Percentiles rank a stretch among this genome's conserved stretches.
phyloP scores from a whole-genome alignment of 331 rosid species.

The Cydonia oblonga region DNA sequence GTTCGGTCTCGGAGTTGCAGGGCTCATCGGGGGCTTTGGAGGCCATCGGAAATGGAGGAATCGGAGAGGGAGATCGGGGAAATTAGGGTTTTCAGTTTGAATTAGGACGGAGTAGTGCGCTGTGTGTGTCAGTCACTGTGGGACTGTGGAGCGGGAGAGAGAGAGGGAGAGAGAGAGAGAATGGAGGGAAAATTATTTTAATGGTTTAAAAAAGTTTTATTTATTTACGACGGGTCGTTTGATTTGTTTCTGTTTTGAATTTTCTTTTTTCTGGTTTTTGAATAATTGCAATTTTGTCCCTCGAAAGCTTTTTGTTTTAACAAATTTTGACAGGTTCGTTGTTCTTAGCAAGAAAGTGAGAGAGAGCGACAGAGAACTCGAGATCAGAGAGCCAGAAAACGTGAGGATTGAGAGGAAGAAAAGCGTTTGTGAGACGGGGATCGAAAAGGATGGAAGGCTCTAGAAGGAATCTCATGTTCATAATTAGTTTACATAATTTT shows the following conservation, averaged over 20 bases:
- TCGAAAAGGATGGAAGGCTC: too few species aligned
- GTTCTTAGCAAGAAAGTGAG: too few species aligned
- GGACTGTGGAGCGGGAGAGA: neutral
- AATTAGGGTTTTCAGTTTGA: slow-evolving; percentile 9
- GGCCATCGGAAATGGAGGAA: slow-evolving; percentile 27
- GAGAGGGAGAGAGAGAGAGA: neutral
- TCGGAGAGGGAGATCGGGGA: neutral
- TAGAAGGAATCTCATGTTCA: too few species aligned
- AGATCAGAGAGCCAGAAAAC: too few species aligned
- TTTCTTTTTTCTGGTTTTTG: neutral
- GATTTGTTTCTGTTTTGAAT: neutral
- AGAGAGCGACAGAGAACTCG: too few species aligned
- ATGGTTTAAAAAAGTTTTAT: neutral
- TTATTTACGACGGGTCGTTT: neutral
- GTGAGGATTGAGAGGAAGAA: too few species aligned
- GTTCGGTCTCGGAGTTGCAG: slow-evolving; percentile 48
- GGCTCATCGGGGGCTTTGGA: slow-evolving; percentile 29
- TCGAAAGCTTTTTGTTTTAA: too few species aligned
- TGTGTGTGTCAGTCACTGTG: neutral
- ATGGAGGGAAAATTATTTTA: slow-evolving; percentile 11
- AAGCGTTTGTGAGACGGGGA: too few species aligned
- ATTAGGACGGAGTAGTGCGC: neutral
- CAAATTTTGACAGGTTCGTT: too few species aligned
- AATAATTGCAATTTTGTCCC: too few species aligned
- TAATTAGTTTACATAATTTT: too few species aligned